Percentiles rank a stretch among this genome's conserved stretches.
Conservation (phyloP, 345 rosid genomes). For the Eucalyptus caleyi region DNA sequence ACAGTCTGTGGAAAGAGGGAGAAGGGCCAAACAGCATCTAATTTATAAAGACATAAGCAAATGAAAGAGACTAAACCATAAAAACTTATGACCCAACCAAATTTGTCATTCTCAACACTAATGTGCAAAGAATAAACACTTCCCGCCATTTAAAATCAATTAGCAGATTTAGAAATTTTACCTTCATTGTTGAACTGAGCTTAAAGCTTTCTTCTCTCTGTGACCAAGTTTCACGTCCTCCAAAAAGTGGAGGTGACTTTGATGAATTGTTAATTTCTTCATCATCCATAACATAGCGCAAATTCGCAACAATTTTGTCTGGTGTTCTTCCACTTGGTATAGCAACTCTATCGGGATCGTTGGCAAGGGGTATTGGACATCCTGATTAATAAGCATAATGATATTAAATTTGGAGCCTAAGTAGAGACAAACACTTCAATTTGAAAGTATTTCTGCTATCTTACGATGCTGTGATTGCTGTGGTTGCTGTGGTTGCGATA, state of each 20-base stretch:
- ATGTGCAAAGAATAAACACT: neutral
- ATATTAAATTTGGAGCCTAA: neutral
- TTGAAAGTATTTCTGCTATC: conserved; percentile 6
- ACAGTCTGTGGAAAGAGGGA: neutral
- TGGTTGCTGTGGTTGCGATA: conserved; percentile 42
- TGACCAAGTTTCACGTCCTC: conserved; percentile 80
- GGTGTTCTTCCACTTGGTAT: conserved; percentile 55
- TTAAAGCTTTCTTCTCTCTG: conserved; percentile 74
- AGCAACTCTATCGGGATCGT: conserved; percentile 50
- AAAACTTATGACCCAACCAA: neutral
- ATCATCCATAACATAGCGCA: conserved; percentile 53
- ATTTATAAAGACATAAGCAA: neutral
- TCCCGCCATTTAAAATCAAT: neutral
- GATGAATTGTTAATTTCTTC: conserved; percentile 27
- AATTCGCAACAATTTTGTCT: conserved; percentile 35
- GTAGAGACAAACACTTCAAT: neutral
- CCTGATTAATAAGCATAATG: conserved; percentile 25
- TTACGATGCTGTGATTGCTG: conserved; percentile 65
- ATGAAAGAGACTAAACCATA: neutral
- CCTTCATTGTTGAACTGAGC: conserved; percentile 71
- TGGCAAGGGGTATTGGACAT: conserved; percentile 62
- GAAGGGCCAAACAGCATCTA: neutral
- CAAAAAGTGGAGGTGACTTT: conserved; percentile 54
- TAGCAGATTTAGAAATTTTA: neutral
- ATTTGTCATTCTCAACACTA: neutral